phyloP scores from a whole-genome alignment of 1,284 basidiomycete species.

The Wallemia ichthyophaga region DNA sequence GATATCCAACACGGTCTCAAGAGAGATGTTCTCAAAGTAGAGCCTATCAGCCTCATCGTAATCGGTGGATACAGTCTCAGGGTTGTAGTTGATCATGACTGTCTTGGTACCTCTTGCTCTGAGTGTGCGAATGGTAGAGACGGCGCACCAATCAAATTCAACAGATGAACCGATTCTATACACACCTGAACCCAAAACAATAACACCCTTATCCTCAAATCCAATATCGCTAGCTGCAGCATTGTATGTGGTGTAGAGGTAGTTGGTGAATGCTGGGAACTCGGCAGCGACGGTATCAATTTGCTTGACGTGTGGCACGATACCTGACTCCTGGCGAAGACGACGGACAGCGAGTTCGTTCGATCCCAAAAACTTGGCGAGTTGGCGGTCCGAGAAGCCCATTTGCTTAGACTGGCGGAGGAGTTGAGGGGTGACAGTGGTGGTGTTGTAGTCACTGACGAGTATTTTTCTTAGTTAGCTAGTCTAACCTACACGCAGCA shows the following conservation, averaged over 20 bases:
- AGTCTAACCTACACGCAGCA: background rate
- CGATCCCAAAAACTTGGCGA: constrained; percentile 48
- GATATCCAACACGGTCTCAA: constrained; percentile 90
- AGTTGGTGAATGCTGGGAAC: constrained; percentile 95
- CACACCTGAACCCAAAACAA: constrained; percentile 91
- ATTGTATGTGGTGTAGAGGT: constrained; percentile 94
- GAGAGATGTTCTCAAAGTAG: constrained; percentile 94
- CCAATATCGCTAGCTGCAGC: constrained; percentile 66
- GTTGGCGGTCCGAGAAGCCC: constrained; percentile 80
- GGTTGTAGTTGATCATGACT: constrained; percentile 99
- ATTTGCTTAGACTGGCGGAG: constrained; percentile 71
- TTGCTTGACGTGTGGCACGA: constrained; percentile 85
- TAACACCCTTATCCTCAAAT: constrained; percentile 74
- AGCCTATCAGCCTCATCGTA: constrained; percentile 95
- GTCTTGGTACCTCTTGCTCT: constrained; percentile 83
- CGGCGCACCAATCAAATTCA: constrained; percentile 99
- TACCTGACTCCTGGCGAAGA: constrained; percentile 50
- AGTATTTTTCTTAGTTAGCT: constrained; percentile 7
- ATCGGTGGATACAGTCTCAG: constrained; percentile 94
- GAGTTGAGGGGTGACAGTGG: constrained; percentile 31
- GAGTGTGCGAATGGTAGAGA: constrained; percentile 78
- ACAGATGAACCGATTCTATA: constrained; percentile 97
- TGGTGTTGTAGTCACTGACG: constrained; percentile 31
- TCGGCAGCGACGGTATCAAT: constrained; percentile 97
- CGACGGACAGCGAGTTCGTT: constrained; percentile 67